Conservation (phyloP, 805 yeast species). For the Candida corydali region DNA sequence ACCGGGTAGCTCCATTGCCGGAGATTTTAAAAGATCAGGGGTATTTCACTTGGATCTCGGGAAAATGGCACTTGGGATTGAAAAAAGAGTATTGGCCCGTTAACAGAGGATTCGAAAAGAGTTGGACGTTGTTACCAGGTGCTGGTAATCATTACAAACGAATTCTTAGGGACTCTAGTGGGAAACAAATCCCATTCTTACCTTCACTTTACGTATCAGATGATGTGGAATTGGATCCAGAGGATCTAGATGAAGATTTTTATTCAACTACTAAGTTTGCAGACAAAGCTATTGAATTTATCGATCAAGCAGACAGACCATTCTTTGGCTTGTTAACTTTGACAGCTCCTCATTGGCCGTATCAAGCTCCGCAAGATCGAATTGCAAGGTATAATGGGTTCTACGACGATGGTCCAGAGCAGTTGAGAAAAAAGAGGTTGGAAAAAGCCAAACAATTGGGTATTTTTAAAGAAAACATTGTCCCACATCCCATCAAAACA, state of each 20-base stretch:
- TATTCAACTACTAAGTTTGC: constrained; percentile 45
- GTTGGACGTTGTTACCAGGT: constrained; percentile 50
- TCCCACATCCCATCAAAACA: constrained; percentile 43
- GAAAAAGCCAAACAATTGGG: constrained; percentile 41
- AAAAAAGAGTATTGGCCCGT: constrained; percentile 45
- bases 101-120: constrained; percentile 46
- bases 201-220: constrained; percentile 39
- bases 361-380: constrained; percentile 51
- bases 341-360: constrained; percentile 68
- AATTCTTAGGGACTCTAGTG: constrained; percentile 29
- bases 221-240: constrained; percentile 32
- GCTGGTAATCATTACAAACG: constrained; percentile 55
- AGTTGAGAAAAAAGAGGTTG: constrained; percentile 36
- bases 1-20: constrained; percentile 49
- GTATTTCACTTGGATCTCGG: constrained; percentile 51
- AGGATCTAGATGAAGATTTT: constrained; percentile 42
- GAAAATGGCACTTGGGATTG: constrained; percentile 61
- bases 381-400: constrained; percentile 45
- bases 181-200: constrained; percentile 28
- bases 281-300: constrained; percentile 36
- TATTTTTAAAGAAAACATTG: constrained; percentile 38
- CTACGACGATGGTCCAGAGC: constrained; percentile 48
- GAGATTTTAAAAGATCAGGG: constrained; percentile 46
- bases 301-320: constrained; percentile 40
- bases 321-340: constrained; percentile 53